phyloP scores from a whole-genome alignment of 176 grass and related monocot genomes.

The Dendrocalamus sinicus region DNA sequence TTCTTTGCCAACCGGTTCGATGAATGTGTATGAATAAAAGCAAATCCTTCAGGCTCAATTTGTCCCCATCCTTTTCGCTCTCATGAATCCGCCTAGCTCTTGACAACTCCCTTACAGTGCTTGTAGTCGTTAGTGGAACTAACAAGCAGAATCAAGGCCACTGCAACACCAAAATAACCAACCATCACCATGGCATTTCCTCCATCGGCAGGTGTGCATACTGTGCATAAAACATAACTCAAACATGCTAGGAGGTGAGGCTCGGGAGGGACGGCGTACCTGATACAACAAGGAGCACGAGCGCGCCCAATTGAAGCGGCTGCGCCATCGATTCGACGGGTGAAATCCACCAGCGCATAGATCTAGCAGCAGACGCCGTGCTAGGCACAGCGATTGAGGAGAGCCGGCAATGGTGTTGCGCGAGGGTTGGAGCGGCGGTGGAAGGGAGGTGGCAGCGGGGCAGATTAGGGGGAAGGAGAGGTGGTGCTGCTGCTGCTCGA shows the following conservation, averaged over 20 bases:
- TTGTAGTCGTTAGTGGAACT: conserved; percentile 44
- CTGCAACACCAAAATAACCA: conserved; percentile 21
- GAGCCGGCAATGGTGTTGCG: too few relatives aligned
- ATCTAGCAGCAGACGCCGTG: conserved; percentile 28
- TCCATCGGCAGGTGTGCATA: not conserved
- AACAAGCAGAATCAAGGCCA: not conserved
- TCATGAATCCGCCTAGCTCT: conserved; percentile 68
- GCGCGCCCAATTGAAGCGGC: not conserved
- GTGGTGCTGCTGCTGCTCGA: too few relatives aligned
- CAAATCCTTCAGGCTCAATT: conserved; percentile 76
- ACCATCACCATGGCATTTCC: not conserved
- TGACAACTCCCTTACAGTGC: conserved; percentile 69
- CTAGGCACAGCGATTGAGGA: not conserved
- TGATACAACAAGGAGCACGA: conserved; percentile 40
- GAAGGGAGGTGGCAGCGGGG: too few relatives aligned
- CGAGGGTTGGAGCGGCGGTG: too few relatives aligned
- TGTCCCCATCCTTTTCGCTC: conserved; percentile 50
- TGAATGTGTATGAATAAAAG: conserved; percentile 96
- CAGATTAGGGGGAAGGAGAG: too few relatives aligned
- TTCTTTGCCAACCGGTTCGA: conserved; percentile 54
- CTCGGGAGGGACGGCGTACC: not conserved
- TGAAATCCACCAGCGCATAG: not conserved
- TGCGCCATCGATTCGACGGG: conserved; percentile 48
- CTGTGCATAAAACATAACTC: not conserved
- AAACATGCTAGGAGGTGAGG: too few relatives aligned